These are phyloP conservation scores for Phytophthora crassamura DNA, from an alignment of 352 stramenopile genomes.

Conservation along the genomic window DNA sequence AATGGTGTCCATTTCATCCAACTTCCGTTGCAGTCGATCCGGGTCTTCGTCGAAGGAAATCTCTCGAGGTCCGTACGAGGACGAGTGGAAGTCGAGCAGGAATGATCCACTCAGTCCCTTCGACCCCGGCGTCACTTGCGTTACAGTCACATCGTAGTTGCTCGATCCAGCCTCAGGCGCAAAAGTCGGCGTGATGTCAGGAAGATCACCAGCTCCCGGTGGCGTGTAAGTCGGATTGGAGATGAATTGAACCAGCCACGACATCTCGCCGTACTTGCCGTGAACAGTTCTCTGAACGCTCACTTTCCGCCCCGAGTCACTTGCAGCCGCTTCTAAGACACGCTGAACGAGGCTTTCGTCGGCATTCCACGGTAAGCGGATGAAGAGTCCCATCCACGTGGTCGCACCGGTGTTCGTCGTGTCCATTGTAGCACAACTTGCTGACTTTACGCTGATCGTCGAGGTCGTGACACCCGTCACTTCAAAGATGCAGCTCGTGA, in stretches of 20 bases:
- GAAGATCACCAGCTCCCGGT: constrained; percentile 91
- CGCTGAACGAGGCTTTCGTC: constrained; percentile 54
- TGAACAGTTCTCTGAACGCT: constrained; percentile 90
- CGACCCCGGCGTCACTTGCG: constrained; percentile 89
- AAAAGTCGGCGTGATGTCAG: constrained; percentile 61
- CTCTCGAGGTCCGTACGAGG: constrained; percentile 69
- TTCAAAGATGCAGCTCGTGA: constrained; percentile 63
- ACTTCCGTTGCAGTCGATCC: constrained; percentile 87
- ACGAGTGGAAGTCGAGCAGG: constrained; percentile 87
- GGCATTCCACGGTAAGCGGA: constrained; percentile 75
- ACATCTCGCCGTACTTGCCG: constrained; percentile 95
- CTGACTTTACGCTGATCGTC: constrained; percentile 39
- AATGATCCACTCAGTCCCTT: constrained; percentile 91
- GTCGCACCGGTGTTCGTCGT: constrained; percentile 25
- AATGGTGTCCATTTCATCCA: constrained; percentile 96
- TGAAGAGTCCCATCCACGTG: constrained; percentile 24
- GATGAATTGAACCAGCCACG: constrained; percentile 95
- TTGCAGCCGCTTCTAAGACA: constrained; percentile 61
- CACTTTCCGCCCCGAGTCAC: constrained; percentile 73
- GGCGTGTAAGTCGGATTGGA: constrained; percentile 91
- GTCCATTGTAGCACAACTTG: constrained; percentile 30
- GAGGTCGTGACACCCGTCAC: constrained; percentile 25
- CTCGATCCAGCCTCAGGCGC: constrained; percentile 16
- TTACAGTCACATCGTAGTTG: constrained; percentile 69
- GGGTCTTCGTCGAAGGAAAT: constrained; percentile 91